phyloP scores from a whole-genome alignment of 257 asterid genomes.

The Anisodus tanguticus region DNA sequence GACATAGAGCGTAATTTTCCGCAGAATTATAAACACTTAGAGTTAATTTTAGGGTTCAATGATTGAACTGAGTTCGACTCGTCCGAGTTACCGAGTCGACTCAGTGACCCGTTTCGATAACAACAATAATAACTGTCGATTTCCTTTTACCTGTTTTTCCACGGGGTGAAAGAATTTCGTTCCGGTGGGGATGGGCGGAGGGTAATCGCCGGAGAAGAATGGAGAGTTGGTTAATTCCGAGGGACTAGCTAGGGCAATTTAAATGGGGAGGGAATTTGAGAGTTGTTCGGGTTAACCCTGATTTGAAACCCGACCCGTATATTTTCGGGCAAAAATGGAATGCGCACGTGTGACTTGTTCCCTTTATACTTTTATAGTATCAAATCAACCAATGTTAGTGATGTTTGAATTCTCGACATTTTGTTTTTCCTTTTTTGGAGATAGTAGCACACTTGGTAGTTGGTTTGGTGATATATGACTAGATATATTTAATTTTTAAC shows the following conservation, averaged over 20 bases:
- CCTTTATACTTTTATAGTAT: neutral
- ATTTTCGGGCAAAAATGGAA: neutral
- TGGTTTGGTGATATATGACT: too few relatives aligned
- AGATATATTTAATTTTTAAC: too few relatives aligned
- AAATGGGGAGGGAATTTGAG: neutral
- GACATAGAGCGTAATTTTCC: too few relatives aligned
- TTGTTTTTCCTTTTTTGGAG: too few relatives aligned
- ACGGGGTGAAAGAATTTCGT: neutral
- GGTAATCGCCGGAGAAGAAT: neutral
- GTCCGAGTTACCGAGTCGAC: neutral
- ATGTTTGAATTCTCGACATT: neutral
- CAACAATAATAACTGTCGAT: neutral
- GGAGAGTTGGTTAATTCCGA: constrained; percentile 1
- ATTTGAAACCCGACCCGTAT: neutral
- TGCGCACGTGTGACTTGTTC: neutral
- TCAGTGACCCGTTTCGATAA: neutral
- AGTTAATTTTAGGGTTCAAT: neutral
- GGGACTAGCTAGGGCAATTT: neutral
- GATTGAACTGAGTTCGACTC: neutral
- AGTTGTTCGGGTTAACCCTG: neutral
- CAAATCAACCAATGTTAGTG: neutral
- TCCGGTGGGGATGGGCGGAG: neutral
- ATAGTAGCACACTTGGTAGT: too few relatives aligned
- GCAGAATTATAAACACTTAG: neutral
- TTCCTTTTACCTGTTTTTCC: neutral